phyloP scores from a whole-genome alignment of 1,139 yeast genomes.

The Hansenula sp. region DNA sequence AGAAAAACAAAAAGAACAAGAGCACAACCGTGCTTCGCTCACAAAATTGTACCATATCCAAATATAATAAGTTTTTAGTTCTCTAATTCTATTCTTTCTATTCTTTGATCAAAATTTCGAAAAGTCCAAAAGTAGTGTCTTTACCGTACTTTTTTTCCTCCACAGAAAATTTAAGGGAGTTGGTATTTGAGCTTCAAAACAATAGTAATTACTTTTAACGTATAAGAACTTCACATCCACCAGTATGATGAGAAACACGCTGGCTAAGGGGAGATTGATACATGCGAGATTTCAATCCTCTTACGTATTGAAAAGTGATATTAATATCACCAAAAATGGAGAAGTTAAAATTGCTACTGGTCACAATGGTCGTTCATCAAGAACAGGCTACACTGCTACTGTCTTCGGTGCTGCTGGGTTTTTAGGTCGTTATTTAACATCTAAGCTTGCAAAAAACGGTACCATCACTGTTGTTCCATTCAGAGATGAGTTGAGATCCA shows the following conservation, averaged over 20 bases:
- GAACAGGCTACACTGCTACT: slow-evolving; percentile 90
- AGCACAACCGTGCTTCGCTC: no score
- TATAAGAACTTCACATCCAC: neutral
- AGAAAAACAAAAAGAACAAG: no score
- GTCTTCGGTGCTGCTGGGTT: slow-evolving; percentile 84
- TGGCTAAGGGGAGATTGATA: neutral
- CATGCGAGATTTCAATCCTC: slow-evolving; percentile 17
- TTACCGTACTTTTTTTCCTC: no score
- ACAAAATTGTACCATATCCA: no score
- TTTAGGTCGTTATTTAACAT: slow-evolving; percentile 67
- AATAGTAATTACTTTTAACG: no score
- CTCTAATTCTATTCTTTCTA: no score
- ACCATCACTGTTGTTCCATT: slow-evolving; percentile 72
- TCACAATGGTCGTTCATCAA: slow-evolving; percentile 78
- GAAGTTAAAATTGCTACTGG: slow-evolving; percentile 69
- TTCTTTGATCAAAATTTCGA: no score
- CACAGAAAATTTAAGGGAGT: no score
- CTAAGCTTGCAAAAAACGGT: slow-evolving; percentile 80
- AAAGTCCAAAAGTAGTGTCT: no score
- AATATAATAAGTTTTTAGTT: no score
- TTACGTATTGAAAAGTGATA: slow-evolving; percentile 42
- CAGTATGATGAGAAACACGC: neutral
- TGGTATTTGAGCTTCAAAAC: no score
- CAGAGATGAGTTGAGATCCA: slow-evolving; percentile 75
- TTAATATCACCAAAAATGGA: slow-evolving; percentile 73